Conservation (phyloP, 177 flowering plant species). For the Telopea speciosissima region DNA sequence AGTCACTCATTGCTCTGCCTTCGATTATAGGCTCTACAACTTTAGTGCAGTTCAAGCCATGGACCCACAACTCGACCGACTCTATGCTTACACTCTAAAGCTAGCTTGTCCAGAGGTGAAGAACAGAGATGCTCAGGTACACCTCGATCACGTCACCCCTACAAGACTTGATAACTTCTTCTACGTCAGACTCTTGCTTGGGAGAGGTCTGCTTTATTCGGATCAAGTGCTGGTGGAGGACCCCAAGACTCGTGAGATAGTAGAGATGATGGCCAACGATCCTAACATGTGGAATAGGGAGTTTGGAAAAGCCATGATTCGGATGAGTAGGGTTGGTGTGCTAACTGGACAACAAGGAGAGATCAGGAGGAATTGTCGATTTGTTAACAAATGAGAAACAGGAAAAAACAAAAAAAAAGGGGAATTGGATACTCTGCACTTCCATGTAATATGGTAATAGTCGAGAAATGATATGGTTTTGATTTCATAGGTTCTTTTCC, state of each 20-base stretch:
- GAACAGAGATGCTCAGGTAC: background rate
- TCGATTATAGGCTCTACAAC: conserved; percentile 18
- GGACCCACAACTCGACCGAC: conserved; percentile 19
- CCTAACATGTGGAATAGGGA: conserved; percentile 10
- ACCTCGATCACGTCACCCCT: conserved; percentile 12
- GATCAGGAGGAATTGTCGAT: conserved; percentile 27
- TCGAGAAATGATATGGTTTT: too few relatives aligned
- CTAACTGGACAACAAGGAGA: conserved; percentile 30
- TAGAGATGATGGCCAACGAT: conserved; percentile 12
- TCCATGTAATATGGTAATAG: too few relatives aligned
- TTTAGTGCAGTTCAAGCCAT: background rate
- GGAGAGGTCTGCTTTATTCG: conserved; percentile 18
- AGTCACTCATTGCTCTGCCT: conserved; percentile 20
- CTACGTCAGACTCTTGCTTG: conserved; percentile 10
- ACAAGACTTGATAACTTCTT: conserved; percentile 14
- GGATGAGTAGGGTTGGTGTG: conserved; percentile 24
- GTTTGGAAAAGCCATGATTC: conserved; percentile 23
- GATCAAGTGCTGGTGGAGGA: conserved; percentile 21
- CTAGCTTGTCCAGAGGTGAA: conserved; percentile 9
- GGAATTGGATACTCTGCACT: too few relatives aligned
- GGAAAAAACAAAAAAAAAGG: too few relatives aligned
- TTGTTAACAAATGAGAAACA: background rate
- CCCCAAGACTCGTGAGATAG: conserved; percentile 14
- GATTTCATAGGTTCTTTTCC: too few relatives aligned
- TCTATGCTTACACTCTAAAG: conserved; percentile 10